phyloP scores from a whole-genome alignment of 495 filamentous ascomycete species.

The Tricharina praecox region DNA sequence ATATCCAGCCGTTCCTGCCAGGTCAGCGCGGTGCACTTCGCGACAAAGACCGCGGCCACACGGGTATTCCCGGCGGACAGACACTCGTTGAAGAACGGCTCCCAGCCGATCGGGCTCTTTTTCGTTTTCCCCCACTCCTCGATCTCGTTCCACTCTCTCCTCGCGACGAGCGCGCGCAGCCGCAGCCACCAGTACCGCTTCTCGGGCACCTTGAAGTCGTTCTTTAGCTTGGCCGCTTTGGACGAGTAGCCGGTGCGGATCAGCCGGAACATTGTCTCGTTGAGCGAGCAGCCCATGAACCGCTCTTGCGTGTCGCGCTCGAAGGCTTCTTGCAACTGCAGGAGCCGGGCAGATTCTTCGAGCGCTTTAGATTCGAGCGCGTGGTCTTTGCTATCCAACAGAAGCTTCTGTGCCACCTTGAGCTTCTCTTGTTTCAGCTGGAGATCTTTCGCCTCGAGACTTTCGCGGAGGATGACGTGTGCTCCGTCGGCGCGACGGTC shows the following conservation, averaged over 20 bases:
- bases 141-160: conserved; percentile 78
- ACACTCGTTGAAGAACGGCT: conserved; percentile 86
- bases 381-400: conserved; percentile 69
- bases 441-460: conserved; percentile 22
- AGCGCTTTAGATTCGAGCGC: conserved; percentile 56
- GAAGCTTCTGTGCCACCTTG: conserved; percentile 59
- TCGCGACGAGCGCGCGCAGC: conserved; percentile 71
- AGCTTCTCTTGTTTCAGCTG: conserved; percentile 56
- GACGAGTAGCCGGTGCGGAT: conserved; percentile 57
- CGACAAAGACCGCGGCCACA: conserved; percentile 65
- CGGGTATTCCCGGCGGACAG: conserved; percentile 80
- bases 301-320: conserved; percentile 59
- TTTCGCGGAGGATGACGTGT: conserved; percentile 69
- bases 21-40: conserved; percentile 53
- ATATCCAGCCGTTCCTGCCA: conserved; percentile 56
- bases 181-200: conserved; percentile 82
- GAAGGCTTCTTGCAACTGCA: conserved; percentile 70
- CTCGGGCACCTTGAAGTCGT: conserved; percentile 83
- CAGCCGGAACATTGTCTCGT: conserved; percentile 78
- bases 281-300: conserved; percentile 67
- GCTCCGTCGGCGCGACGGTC: conserved; percentile 82
- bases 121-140: conserved; percentile 55
- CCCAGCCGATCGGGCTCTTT: conserved; percentile 94
- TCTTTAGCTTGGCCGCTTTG: conserved; percentile 66
- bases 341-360: conserved; percentile 56